Conservation (phyloP, 2,329 filamentous ascomycete genomes). For the Aspergillus spinulosporus region DNA sequence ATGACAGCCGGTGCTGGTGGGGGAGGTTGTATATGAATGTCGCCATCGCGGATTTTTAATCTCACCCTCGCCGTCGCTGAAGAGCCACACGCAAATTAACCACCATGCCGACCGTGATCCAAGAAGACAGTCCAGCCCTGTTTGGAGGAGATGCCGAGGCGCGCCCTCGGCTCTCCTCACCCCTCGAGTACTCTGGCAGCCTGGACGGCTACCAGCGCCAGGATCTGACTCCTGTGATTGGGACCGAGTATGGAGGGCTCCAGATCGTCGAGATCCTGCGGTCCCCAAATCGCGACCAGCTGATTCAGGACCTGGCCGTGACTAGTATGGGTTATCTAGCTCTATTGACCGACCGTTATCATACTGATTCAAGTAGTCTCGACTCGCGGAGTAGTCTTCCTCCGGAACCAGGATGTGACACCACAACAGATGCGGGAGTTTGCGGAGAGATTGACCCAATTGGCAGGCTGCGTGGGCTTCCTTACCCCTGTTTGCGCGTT, state of each 20-base stretch:
- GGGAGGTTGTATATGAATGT: conserved; percentile 5
- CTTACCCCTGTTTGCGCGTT: background rate
- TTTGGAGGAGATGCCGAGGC: conserved; percentile 27
- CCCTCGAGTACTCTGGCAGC: conserved; percentile 40
- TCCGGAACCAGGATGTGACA: conserved; percentile 63
- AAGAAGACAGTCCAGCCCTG: conserved; percentile 15
- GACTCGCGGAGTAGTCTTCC: conserved; percentile 68
- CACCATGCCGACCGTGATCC: conserved; percentile 22
- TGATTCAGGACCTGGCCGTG: conserved; percentile 66
- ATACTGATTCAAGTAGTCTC: conserved; percentile 53
- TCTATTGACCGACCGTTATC: no score
- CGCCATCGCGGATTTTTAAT: conserved; percentile 3
- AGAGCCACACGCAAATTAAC: background rate
- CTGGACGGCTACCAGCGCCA: conserved; percentile 42
- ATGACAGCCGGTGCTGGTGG: background rate
- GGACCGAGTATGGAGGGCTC: conserved; percentile 41
- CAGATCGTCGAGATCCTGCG: conserved; percentile 55
- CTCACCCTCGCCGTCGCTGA: background rate
- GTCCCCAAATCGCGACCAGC: conserved; percentile 61
- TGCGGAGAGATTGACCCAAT: conserved; percentile 45
- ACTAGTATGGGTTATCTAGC: conserved; percentile 52
- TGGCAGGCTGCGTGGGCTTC: conserved; percentile 44
- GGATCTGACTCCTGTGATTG: conserved; percentile 46
- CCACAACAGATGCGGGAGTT: conserved; percentile 62
- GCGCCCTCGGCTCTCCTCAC: conserved; percentile 29